These are phyloP conservation scores for Neospermospora avenae DNA, from an alignment of 2,329 filamentous ascomycete species.

Conservation along the genomic window DNA sequence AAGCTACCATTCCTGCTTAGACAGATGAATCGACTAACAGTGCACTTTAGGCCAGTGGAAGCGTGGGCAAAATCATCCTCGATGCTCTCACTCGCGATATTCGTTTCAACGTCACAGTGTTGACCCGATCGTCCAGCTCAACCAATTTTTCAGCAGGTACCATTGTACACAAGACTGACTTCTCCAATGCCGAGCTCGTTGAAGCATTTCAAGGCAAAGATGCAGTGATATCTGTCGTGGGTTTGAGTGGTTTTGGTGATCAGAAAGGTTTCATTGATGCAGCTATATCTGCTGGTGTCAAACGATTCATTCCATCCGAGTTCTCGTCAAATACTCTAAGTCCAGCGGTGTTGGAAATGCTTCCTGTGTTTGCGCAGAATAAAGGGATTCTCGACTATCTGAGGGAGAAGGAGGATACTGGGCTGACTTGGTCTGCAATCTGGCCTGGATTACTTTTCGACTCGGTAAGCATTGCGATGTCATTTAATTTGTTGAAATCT, in stretches of 20 bases:
- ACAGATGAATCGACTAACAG: background rate
- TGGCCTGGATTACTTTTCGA: conserved; percentile 28
- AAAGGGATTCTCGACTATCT: conserved; percentile 39
- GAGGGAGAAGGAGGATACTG: conserved; percentile 29
- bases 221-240: conserved; percentile 17
- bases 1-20: background rate
- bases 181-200: conserved; percentile 35
- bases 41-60: background rate
- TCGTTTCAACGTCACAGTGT: background rate
- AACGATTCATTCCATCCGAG: conserved; percentile 57
- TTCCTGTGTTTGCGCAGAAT: conserved; percentile 40
- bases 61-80: background rate
- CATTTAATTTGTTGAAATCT: too few species aligned
- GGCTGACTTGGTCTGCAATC: conserved; percentile 38
- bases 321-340: conserved; percentile 43
- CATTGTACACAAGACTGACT: conserved; percentile 39
- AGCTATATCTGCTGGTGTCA: conserved; percentile 53
- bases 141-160: conserved; percentile 33
- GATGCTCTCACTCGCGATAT: background rate
- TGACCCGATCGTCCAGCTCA: conserved; percentile 30
- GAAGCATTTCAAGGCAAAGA: conserved; percentile 32
- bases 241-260: background rate
- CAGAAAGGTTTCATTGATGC: conserved; percentile 47
- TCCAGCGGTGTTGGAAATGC: conserved; percentile 21
- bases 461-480: conserved; percentile 11